These are phyloP conservation scores for Hypoxylon sp. DNA, from an alignment of 2,329 filamentous ascomycete species.

Conservation along the genomic window DNA sequence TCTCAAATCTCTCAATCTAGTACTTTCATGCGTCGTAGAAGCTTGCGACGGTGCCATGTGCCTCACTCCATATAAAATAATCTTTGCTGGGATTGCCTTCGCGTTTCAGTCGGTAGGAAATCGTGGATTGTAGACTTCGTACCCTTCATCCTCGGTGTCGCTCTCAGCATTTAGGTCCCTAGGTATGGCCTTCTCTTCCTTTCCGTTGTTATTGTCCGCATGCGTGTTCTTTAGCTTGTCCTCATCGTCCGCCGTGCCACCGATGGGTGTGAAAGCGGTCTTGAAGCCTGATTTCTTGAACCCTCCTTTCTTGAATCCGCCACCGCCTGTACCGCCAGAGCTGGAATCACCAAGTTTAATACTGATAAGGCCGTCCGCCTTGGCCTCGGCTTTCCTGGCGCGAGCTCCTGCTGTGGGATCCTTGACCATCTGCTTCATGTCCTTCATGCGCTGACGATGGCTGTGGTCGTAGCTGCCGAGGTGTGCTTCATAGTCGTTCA, in stretches of 20 bases:
- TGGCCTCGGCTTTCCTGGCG: conserved; percentile 78
- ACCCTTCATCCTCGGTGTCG: conserved; percentile 79
- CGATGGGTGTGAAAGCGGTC: conserved; percentile 76
- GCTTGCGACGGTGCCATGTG: neutral
- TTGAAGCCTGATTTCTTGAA: conserved; percentile 91
- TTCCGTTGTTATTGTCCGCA: conserved; percentile 41
- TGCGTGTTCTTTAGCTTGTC: conserved; percentile 58
- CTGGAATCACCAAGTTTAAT: conserved; percentile 69
- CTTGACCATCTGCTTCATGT: conserved; percentile 87
- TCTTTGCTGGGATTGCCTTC: neutral
- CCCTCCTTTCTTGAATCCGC: conserved; percentile 75
- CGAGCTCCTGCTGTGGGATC: conserved; percentile 76
- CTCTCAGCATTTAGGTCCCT: conserved; percentile 64
- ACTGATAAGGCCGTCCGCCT: conserved; percentile 77
- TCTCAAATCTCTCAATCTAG: neutral
- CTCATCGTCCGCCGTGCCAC: conserved; percentile 59
- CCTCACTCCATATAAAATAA: neutral
- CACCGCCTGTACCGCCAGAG: conserved; percentile 48
- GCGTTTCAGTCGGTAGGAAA: conserved; percentile 70
- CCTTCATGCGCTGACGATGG: conserved; percentile 90
- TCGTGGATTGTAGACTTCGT: conserved; percentile 76
- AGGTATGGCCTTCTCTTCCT: conserved; percentile 48
- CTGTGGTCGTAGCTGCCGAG: conserved; percentile 95
- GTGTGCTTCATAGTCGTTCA: conserved; percentile 97
- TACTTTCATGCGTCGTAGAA: conserved; percentile 1